These are phyloP conservation scores for Trichoderma endophyticum DNA, from an alignment of 2,329 filamentous ascomycete species.

Conservation along the genomic window DNA sequence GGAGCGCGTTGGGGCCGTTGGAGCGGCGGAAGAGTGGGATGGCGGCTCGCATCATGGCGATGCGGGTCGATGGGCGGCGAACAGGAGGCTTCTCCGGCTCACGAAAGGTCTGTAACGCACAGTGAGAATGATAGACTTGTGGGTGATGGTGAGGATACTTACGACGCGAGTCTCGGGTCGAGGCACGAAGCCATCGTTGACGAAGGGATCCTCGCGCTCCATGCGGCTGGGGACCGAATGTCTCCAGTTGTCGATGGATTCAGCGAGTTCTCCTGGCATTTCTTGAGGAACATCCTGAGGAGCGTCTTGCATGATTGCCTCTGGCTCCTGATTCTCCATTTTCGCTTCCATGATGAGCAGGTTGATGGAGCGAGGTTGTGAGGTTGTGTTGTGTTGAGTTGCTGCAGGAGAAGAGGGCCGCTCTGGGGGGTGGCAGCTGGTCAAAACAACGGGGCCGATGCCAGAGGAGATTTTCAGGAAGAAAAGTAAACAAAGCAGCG, in stretches of 20 bases:
- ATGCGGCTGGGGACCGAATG: conserved; percentile 34
- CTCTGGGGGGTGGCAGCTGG: background rate
- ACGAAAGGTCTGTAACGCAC: background rate
- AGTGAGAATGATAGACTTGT: no score
- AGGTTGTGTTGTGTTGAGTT: background rate
- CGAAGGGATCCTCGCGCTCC: conserved; percentile 37
- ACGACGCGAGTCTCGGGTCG: conserved; percentile 33
- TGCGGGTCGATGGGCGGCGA: conserved; percentile 26
- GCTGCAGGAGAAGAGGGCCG: background rate
- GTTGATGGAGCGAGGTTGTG: background rate
- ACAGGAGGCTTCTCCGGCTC: conserved; percentile 17
- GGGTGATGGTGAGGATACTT: background rate
- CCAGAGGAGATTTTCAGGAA: background rate
- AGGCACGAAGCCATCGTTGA: conserved; percentile 32
- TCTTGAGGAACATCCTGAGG: background rate
- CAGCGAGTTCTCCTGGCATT: conserved; percentile 17
- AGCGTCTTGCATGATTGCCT: conserved; percentile 2
- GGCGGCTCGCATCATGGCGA: conserved; percentile 29
- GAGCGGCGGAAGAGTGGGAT: conserved; percentile 27
- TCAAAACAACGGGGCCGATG: background rate
- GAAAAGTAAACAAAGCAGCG: background rate
- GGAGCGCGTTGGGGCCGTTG: background rate
- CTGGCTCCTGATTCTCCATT: background rate
- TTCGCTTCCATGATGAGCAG: background rate
- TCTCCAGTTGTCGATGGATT: conserved; percentile 34